phyloP scores from a whole-genome alignment of 192 early-diverging fungal species.

The Linnemannia schmuckeri region DNA sequence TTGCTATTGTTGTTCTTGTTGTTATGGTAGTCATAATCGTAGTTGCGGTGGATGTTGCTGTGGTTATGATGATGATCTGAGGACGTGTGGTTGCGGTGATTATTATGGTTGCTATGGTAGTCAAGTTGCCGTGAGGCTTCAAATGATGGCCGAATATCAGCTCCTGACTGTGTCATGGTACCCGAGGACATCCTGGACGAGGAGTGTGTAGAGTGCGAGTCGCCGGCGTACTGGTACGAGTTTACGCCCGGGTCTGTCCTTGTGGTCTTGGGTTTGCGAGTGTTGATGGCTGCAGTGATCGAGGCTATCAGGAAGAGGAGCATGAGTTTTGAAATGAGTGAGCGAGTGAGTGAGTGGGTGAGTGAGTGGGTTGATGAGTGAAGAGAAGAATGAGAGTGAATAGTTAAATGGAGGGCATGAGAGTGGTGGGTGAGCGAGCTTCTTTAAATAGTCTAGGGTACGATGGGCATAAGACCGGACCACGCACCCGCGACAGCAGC shows the following conservation, averaged over 20 bases:
- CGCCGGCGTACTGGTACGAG: background rate
- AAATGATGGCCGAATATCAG: background rate
- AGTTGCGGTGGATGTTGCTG: background rate
- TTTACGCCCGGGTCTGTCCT: background rate
- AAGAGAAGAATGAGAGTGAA: background rate
- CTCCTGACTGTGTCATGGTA: constrained; percentile 13
- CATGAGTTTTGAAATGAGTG: background rate
- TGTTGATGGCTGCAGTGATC: background rate
- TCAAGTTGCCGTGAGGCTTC: background rate
- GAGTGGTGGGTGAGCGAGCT: background rate
- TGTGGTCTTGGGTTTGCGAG: background rate
- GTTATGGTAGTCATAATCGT: background rate
- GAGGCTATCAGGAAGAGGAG: background rate
- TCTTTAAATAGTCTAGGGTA: constrained; percentile 4
- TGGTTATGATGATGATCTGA: background rate
- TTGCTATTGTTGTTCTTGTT: background rate
- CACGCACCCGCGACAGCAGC: background rate
- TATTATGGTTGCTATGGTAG: background rate
- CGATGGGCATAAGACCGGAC: background rate
- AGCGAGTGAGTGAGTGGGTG: background rate
- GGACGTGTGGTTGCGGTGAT: background rate
- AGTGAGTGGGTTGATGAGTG: background rate
- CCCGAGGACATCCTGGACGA: constrained; percentile 8
- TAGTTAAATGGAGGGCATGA: background rate
- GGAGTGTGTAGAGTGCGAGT: background rate